Evolutionary conservation across 2,329 filamentous ascomycete genomes (phyloP).

Genomic region (Sporothrix euskadiensis): DNA sequence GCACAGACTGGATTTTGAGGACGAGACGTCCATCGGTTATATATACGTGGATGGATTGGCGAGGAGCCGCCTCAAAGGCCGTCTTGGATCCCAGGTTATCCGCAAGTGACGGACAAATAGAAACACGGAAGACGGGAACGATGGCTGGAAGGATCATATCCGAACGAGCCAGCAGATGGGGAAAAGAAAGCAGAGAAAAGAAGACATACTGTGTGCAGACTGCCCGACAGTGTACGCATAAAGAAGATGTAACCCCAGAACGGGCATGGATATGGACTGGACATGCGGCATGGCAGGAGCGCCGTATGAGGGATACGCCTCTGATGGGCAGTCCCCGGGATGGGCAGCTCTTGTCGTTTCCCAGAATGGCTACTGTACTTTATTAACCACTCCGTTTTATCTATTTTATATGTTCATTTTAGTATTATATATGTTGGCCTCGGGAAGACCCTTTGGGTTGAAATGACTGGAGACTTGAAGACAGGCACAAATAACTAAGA

Average conservation of each 20-base stretch:
- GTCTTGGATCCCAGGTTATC: not conserved
- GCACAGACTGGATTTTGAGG: not conserved
- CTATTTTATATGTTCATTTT: not conserved
- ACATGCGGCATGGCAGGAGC: not conserved
- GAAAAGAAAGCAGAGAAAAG: not conserved
- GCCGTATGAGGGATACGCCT: not conserved
- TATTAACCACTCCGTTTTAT: not conserved
- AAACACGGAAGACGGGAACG: not conserved
- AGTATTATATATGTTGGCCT: not conserved
- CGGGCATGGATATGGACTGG: not conserved
- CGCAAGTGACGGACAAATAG: not conserved
- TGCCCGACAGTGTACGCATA: not conserved
- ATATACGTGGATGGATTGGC: not conserved
- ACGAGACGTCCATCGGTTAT: not conserved
- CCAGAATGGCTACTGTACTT: not conserved
- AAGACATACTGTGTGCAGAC: not conserved
- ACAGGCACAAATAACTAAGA: not conserved
- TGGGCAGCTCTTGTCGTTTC: not conserved
- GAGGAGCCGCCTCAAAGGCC: not conserved
- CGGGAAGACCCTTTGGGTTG: conserved; percentile 10
- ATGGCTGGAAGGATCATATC: not conserved
- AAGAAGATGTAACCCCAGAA: not conserved
- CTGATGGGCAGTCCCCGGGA: not conserved
- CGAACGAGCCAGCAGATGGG: not conserved
- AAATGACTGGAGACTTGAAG: not conserved